phyloP scores from a whole-genome alignment of 306 rosid genomes.

The Prunus mume region DNA sequence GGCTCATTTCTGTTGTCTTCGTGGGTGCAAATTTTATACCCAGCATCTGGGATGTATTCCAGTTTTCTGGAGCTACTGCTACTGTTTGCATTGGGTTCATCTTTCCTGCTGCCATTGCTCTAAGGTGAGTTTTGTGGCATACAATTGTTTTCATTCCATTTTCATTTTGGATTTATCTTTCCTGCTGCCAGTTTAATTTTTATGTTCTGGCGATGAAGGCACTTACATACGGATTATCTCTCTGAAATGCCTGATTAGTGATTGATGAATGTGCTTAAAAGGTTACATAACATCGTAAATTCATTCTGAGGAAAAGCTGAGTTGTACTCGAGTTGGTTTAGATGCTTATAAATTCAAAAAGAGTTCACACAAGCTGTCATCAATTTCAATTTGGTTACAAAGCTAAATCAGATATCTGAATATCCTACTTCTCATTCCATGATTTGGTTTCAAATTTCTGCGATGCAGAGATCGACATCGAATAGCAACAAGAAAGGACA shows the following conservation, averaged over 20 bases:
- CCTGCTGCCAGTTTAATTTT: too few relatives aligned
- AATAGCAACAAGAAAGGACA: slow-evolving; percentile 29
- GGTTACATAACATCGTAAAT: not conserved
- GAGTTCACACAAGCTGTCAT: not conserved
- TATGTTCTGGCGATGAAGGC: too few relatives aligned
- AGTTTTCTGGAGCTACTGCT: slow-evolving; percentile 74
- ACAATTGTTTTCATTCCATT: not conserved
- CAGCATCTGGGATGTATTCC: slow-evolving; percentile 67
- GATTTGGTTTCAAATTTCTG: not conserved
- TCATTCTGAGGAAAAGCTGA: not conserved
- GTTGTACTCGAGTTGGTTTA: not conserved
- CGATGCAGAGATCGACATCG: slow-evolving; percentile 29
- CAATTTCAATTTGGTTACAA: not conserved
- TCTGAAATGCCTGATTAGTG: too few relatives aligned
- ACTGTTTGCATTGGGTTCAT: slow-evolving; percentile 67
- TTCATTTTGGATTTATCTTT: too few relatives aligned
- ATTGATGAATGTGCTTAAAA: not conserved
- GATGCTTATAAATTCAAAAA: not conserved
- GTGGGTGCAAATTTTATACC: slow-evolving; percentile 65
- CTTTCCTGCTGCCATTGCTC: slow-evolving; percentile 68
- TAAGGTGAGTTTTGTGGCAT: slow-evolving; percentile 39
- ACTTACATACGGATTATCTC: too few relatives aligned
- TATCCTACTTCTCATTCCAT: not conserved
- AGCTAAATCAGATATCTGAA: not conserved
- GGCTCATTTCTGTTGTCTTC: slow-evolving; percentile 44